A percentile compares a stretch with the other conserved stretches of the same genome.
These are phyloP conservation scores for Camellia sinensis DNA, from an alignment of 148 eudicot species.

Conservation along the genomic window DNA sequence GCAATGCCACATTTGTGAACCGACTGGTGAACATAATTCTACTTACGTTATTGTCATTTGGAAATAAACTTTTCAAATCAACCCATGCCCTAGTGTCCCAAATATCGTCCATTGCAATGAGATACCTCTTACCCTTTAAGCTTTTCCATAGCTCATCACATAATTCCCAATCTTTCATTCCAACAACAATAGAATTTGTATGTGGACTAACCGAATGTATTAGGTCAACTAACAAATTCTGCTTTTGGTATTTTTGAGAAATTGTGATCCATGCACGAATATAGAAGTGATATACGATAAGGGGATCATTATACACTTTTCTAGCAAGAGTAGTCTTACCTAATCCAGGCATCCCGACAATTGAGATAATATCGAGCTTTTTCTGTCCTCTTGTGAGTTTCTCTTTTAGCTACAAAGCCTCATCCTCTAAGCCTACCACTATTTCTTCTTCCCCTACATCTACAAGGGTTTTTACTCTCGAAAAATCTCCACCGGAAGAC, in stretches of 20 bases:
- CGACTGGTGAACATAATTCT: conserved; percentile 39
- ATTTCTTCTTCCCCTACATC: conserved; percentile 14
- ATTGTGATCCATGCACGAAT: conserved; percentile 41
- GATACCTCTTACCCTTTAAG: conserved; percentile 18
- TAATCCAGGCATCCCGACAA: conserved; percentile 39
- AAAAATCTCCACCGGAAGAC: background rate
- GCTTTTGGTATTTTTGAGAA: conserved; percentile 31
- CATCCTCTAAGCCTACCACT: conserved; percentile 36
- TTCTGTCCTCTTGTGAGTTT: conserved; percentile 12
- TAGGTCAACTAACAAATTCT: conserved; percentile 29
- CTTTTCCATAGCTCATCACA: background rate
- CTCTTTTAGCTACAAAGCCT: conserved; percentile 12
- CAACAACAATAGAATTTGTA: background rate
- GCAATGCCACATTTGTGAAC: conserved; percentile 20
- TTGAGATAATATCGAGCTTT: conserved; percentile 30
- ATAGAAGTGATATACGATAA: conserved; percentile 16
- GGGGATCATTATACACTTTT: conserved; percentile 21
- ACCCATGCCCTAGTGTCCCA: conserved; percentile 40
- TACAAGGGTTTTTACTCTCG: background rate
- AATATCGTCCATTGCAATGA: conserved; percentile 46
- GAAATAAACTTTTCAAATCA: conserved; percentile 30
- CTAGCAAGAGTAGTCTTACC: conserved; percentile 45
- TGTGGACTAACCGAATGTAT: background rate
- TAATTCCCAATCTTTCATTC: conserved; percentile 17
- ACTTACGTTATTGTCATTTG: conserved; percentile 18